Base-by-base conservation (phyloP, 768 basidiomycete species). In the Leccinum pellstonianum region DNA sequence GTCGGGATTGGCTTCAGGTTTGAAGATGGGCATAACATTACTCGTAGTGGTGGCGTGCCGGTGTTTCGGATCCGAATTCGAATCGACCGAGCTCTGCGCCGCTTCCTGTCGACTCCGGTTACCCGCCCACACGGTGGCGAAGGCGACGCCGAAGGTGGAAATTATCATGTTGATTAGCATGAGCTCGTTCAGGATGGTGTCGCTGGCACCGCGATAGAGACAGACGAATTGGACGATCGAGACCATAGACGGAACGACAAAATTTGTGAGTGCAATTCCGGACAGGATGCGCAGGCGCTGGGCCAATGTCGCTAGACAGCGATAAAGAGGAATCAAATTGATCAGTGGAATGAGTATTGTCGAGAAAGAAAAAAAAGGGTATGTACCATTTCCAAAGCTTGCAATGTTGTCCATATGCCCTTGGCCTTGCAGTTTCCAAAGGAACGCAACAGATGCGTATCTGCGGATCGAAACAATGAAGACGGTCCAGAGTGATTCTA, bases 181-280 rank as follows among this genome's bases (percentile, higher is more conserved):
- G 2, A 64, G n/a, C 9, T 54, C 48, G 15, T 49, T 51, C 37
- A 64, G 23, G 46, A 48, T 0, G 3, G 27, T 3, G 14, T 23
- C n/a, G n/a, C 47, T 4, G 15, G 43, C 29, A 9, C 27, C 25
- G 15, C 27, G 55, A 31, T 64, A 65, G 37, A 47, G 19, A 2
- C 49, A 52, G 21, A 64, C 29, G 19, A 64, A 57, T 48, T 61
- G 63, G 5, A 11, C 67, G 43, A 76, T 60, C 25, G 70, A 75
- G 58, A 75, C 71, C 19, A 73, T 52, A 1, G 70, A 62, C 0
- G 74, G 75, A 33, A 76, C 56, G n/a, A 70, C 37, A 53, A 75
- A 75, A 55, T 75, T 75, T 5, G 73, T 69, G 47, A 70, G 66
- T 17, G 73, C 71, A 21, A 75, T 73, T 21, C 60, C 69, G 25